phyloP scores from a whole-genome alignment of 352 stramenopile species.

The Phytophthora melonis region DNA sequence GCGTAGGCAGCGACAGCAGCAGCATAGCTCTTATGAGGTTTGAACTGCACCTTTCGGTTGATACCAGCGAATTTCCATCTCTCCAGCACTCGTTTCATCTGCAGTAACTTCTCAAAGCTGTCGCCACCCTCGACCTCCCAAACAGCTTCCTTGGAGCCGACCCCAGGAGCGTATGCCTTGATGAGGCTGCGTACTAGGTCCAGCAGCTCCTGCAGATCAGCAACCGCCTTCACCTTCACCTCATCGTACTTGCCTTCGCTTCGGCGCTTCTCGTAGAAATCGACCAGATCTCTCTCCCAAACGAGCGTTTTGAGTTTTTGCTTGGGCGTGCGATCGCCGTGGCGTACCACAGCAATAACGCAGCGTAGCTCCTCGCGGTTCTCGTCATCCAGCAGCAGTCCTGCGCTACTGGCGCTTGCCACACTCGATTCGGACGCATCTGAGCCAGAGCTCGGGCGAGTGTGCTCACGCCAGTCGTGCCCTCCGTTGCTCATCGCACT shows the following conservation, averaged over 20 bases:
- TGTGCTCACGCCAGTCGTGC: slow-evolving; percentile 45
- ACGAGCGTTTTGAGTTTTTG: slow-evolving; percentile 98
- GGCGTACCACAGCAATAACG: slow-evolving; percentile 98
- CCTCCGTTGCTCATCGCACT: slow-evolving; percentile 31
- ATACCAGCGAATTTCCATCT: slow-evolving; percentile 97
- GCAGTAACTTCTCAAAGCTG: slow-evolving; percentile 93
- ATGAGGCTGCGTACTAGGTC: slow-evolving; percentile 84
- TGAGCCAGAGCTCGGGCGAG: slow-evolving; percentile 67
- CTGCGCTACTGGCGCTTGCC: slow-evolving; percentile 59
- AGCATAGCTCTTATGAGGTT: slow-evolving; percentile 75
- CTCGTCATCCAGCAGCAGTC: slow-evolving; percentile 61
- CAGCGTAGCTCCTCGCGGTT: slow-evolving; percentile 97
- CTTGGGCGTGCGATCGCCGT: slow-evolving; percentile 99
- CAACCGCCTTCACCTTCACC: slow-evolving; percentile 87
- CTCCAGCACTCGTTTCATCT: slow-evolving; percentile 97
- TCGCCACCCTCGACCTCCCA: slow-evolving; percentile 89
- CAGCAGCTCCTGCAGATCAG: slow-evolving; percentile 83
- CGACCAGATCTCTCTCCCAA: slow-evolving; percentile 86
- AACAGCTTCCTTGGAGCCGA: slow-evolving; percentile 85
- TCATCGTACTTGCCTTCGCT: slow-evolving; percentile 85
- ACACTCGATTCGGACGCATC: slow-evolving; percentile 79
- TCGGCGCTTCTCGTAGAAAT: slow-evolving; percentile 79
- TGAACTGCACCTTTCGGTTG: slow-evolving; percentile 97
- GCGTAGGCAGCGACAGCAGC: slow-evolving; percentile 40
- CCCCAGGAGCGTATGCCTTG: slow-evolving; percentile 79